phyloP scores from a whole-genome alignment of 345 rosid genomes.

The Orychophragmus violaceus region DNA sequence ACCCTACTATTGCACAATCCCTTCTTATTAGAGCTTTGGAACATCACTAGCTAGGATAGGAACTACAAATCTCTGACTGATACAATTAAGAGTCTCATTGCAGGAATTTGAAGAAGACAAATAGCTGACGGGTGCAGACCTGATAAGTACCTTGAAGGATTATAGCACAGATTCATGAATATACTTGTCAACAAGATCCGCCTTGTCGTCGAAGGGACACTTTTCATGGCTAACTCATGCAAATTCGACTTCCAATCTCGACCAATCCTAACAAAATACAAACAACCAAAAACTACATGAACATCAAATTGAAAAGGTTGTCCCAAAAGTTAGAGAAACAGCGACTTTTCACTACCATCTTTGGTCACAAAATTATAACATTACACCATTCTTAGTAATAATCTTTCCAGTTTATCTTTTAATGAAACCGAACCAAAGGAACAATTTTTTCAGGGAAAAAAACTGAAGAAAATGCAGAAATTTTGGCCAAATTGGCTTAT shows the following conservation, averaged over 20 bases:
- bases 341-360: no score
- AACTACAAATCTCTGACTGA: background rate
- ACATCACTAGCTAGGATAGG: constrained; percentile 1
- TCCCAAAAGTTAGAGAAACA: background rate
- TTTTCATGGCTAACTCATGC: constrained; percentile 35
- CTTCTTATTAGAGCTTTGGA: background rate
- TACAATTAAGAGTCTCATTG: no score
- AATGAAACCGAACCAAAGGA: background rate
- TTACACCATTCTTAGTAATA: no score
- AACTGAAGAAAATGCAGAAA: background rate
- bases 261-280: constrained; percentile 25
- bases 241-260: constrained; percentile 34
- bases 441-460: background rate
- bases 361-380: no score
- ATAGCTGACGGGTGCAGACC: constrained; percentile 63
- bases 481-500: background rate
- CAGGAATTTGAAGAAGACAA: background rate
- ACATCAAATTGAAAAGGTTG: background rate
- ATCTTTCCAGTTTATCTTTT: background rate
- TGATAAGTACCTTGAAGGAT: constrained; percentile 93
- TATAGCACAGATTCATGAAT: constrained; percentile 44
- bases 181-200: constrained; percentile 51
- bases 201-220: constrained; percentile 40
- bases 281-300: background rate
- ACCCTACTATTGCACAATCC: background rate